Evolutionary conservation across 345 rosid genomes (phyloP).

Genomic region (Boechera stricta): DNA sequence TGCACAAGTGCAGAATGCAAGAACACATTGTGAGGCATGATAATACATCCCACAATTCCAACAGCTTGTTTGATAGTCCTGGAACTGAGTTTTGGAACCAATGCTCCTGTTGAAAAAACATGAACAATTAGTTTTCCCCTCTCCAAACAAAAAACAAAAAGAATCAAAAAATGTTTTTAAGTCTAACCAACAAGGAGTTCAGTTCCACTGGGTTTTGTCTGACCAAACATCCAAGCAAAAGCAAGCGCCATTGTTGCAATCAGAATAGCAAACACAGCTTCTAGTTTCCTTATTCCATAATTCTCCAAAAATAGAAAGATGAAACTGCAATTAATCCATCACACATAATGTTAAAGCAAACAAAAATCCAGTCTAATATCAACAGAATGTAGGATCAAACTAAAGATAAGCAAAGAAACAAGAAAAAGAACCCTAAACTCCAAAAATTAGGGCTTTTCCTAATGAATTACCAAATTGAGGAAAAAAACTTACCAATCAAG

Average conservation of each 20-base stretch:
- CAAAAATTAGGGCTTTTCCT: not conserved
- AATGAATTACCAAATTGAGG: not conserved
- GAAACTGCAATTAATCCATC: conserved; percentile 59
- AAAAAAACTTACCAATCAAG: conserved; percentile 66
- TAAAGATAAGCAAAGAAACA: not conserved
- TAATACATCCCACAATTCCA: conserved; percentile 93
- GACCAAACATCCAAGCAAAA: conserved; percentile 98
- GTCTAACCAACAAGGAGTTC: conserved; percentile 76
- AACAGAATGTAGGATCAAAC: not conserved
- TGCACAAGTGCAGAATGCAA: conserved; percentile 97
- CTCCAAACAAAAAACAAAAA: not conserved
- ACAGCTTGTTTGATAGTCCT: conserved; percentile 91
- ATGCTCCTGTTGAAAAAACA: conserved; percentile 54
- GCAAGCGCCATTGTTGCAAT: conserved; percentile 90
- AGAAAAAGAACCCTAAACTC: conserved; percentile 12
- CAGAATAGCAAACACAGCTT: conserved; percentile 84
- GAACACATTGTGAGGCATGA: conserved; percentile 98
- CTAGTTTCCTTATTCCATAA: conserved; percentile 93
- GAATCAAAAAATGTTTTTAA: not conserved
- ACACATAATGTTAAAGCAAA: conserved; percentile 14
- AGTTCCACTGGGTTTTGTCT: conserved; percentile 72
- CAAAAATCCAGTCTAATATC: not conserved
- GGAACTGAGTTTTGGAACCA: conserved; percentile 86
- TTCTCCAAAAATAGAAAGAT: conserved; percentile 91
- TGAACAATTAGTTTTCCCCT: not conserved